Evolutionary conservation across 371 early-diverging fungal genomes (phyloP).

Genomic region (Syncephalastrum sp.): DNA sequence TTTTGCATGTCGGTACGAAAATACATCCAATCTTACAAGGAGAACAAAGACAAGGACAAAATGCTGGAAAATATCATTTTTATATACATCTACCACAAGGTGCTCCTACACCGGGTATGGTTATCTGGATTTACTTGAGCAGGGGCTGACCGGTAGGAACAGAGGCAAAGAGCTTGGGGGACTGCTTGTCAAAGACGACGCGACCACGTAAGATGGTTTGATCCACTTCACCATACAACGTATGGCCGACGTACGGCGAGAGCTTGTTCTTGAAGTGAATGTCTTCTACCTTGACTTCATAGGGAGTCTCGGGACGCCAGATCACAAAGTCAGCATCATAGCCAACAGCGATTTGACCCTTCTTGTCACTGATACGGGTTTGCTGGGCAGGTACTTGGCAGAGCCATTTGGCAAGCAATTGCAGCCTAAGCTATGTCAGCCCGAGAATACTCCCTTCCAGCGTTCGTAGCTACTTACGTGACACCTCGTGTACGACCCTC

Average conservation of each 20-base stretch:
- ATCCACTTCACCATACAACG: conserved; percentile 64
- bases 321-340: conserved; percentile 77
- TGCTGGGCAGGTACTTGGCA: conserved; percentile 66
- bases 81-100: conserved; percentile 3
- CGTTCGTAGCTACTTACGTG: conserved; percentile 32
- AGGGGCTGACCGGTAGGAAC: conserved; percentile 21
- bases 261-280: conserved; percentile 83
- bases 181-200: conserved; percentile 46
- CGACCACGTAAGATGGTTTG: conserved; percentile 76
- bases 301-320: conserved; percentile 71
- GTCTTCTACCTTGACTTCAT: conserved; percentile 50
- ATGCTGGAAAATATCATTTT: conserved; percentile 1
- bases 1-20: background rate
- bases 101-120: background rate
- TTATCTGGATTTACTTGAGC: conserved; percentile 13
- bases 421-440: conserved; percentile 34
- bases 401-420: conserved; percentile 66
- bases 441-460: no score
- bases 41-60: background rate
- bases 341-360: conserved; percentile 69
- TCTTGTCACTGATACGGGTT: conserved; percentile 59
- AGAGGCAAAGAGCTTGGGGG: conserved; percentile 12
- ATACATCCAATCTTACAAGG: background rate
- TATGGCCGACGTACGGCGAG: conserved; percentile 71
- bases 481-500: conserved; percentile 71